These are phyloP conservation scores for Yarrowia deformans DNA, from an alignment of 805 yeast species.

Conservation along the genomic window DNA sequence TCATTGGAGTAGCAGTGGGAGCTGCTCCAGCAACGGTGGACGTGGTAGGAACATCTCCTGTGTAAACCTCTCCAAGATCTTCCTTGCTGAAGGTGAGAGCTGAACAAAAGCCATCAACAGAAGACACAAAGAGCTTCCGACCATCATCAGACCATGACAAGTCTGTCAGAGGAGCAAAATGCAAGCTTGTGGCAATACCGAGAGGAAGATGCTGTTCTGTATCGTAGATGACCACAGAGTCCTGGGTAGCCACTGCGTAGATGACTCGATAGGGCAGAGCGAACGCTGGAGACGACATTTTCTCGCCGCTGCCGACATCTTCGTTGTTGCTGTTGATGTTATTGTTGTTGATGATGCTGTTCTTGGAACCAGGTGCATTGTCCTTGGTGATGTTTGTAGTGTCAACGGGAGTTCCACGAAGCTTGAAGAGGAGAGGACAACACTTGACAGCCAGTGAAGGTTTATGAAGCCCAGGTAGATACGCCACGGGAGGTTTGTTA, in stretches of 20 bases:
- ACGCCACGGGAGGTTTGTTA: conserved; percentile 73
- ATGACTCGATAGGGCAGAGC: conserved; percentile 78
- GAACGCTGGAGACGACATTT: conserved; percentile 52
- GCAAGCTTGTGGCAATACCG: conserved; percentile 78
- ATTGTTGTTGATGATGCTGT: too few relatives aligned
- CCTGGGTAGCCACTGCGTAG: conserved; percentile 93
- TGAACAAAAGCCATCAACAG: conserved; percentile 94
- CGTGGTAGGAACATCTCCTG: conserved; percentile 21
- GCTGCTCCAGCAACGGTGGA: conserved; percentile 19
- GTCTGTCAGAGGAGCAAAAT: conserved; percentile 89
- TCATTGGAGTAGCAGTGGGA: neutral
- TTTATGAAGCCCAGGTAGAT: conserved; percentile 77
- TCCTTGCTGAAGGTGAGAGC: conserved; percentile 61
- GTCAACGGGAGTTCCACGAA: conserved; percentile 43
- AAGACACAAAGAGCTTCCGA: conserved; percentile 67
- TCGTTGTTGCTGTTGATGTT: too few relatives aligned
- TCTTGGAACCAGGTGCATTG: neutral
- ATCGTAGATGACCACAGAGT: conserved; percentile 80
- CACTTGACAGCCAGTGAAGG: conserved; percentile 87
- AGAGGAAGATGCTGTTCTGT: conserved; percentile 74
- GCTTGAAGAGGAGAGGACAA: conserved; percentile 68
- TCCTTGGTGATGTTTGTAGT: conserved; percentile 17
- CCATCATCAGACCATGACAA: conserved; percentile 87
- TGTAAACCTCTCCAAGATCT: conserved; percentile 60
- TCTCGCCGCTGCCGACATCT: neutral